Evolutionary conservation across 768 basidiomycete species (phyloP), one percentile per base, ranked within the genome.

Genomic region (Suillus placidus): DNA sequence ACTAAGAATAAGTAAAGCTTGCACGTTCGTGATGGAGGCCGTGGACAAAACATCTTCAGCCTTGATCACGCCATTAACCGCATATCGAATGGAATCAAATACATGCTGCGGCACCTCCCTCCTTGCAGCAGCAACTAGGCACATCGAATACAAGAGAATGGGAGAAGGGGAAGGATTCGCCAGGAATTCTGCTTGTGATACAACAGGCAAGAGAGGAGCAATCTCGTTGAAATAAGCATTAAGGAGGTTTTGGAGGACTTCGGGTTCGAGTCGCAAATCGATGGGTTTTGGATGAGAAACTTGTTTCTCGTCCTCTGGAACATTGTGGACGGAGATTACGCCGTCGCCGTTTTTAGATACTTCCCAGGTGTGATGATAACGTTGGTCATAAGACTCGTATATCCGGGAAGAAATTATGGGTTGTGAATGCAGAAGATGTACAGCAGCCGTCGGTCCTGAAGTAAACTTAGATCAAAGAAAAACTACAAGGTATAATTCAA

Each of bases 221-320:
- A 96, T 84, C n/a, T 95, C 89, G 26, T 84, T 82, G 79, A 97
- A 99, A 80, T 96, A 97, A 26, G 89, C 87, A 77, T 99, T 99
- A 72, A 97, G 83, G 54, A 98, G 87, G 62, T 86, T 84, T 74
- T 95, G 89, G 63, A 95, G 81, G 71, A 90, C 82, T 54, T 92
- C 90, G 30, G 87, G 87, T 72, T 94, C 93, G 66, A 95, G 84
- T 43, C 87, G 88, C 69, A 89, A 78, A 74, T 93, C 91, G 58
- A 88, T 75, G 16, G 89, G 87, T 71, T 87, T 92, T 62, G 86
- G 83, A 61, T 85, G 82, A 6, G 81, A 69, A 10, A 80, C 75
- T 56, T 86, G 83, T 56, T 83, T 81, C 66, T 92, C 90, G 47
- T 86, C 85, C 55, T 73, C 72, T 47, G 82, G 72, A 23, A 88